Base-by-base conservation (phyloP, 371 early-diverging fungal species). In the Lichtheimia ramosa region DNA sequence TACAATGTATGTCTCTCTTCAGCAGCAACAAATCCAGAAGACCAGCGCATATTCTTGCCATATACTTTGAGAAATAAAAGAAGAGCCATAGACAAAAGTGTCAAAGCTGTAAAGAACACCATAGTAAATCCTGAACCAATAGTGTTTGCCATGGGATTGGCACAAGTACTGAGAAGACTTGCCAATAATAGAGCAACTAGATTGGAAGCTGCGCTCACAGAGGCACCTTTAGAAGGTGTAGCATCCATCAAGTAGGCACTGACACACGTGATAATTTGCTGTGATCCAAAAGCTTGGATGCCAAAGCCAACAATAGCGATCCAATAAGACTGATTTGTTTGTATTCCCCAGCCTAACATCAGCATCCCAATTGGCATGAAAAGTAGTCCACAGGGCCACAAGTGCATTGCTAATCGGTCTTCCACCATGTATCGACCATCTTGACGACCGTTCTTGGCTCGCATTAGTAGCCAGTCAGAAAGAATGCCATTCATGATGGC, bases 261-360 rank as follows among this genome's bases (percentile, higher is more conserved):
- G 18, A 66, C 65, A 1, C 68, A 64, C 6, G 73, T 54, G 25
- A 75, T 48, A 13, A 79, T 67, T 48, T 75, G 79, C 3, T 59
- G 62, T 66, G 71, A 71, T 21, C 79, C 79, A 61, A 75, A 75
- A 55, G 66, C 68, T 50, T 74, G 74, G 48, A 77, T 72, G 13
- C 68, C 69, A 51, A 75, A 75, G 4, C 71, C 81, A 5, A 69
- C 57, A 42, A 81, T 75, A 2, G 74, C 66, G 0, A 58, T 67
- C 43, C 74, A 75, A 12, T 71, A 64, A 21, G 63, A 66, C 18
- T 69, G 46, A 2, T 70, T 51, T 34, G 59, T 63, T 23, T 74
- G 65, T 20, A 72, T 73, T 18, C 67, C 65, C 73, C 74, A 81
- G 3, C 81, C 81, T 61, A 75, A 75, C 43, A 81, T 20, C 15